Base-by-base conservation (phyloP, 345 rosid species). In the Anacardium occidentale region DNA sequence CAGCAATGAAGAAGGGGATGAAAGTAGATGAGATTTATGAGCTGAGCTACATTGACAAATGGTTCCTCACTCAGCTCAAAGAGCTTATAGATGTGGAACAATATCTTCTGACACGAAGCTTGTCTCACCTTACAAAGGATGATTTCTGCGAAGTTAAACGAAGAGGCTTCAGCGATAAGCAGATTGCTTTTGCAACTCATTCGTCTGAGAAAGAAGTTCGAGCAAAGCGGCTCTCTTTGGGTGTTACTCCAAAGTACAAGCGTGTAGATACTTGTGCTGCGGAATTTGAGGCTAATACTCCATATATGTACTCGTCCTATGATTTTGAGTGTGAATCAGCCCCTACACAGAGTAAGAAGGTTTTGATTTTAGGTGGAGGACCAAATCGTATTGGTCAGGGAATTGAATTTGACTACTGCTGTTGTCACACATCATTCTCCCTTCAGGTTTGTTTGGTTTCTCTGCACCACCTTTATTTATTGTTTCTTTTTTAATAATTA, bases 181-280 rank as follows among this genome's bases (percentile, higher is more conserved):
- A 95, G 84, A 92, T 92, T 60, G 91, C 99, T 24, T 95, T 86
- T 79, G 98, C 92, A 32, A 95, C 91, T 51, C 91, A 91, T 78
- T 84, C 98, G 21, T 86, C 91, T 5, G 96, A 93, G 81, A 90
- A 86, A 74, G 94, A 91, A 78, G 93, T 95, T 59, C 89, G 98
- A 2, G 79, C 60, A 45, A 88, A 81, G 73, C 81, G 97, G 15
- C 68, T 87, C 20, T 86, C 87, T 26, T 69, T 91, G 47, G 96
- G 98, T 70, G 90, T 93, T 78, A 72, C 81, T 76, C 99, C 99
- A 29, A 81, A 90, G 71, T 95, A 86, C 75, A 95, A 95, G 83
- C 81, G 97, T 75, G 99, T 95, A 17, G 99, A 95, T 80, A 93
- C 99, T 24, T 93, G 99, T 76, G 98, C 99, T 69, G 98, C 99